Base-by-base conservation (phyloP, 73 alveolate genomes). In the Urostyla sp. region DNA sequence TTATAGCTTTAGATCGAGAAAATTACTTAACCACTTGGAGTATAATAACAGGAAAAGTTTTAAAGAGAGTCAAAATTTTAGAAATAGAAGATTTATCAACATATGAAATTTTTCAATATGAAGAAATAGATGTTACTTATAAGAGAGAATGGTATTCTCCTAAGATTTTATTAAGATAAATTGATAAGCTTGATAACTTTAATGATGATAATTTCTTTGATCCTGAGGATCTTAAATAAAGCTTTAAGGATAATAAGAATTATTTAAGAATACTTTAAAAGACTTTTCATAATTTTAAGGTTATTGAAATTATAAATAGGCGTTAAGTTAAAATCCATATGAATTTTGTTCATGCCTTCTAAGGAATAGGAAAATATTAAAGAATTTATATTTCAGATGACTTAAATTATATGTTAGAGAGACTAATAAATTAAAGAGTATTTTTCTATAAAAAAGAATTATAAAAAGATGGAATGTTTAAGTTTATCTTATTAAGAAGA, bases 11-110 rank as follows among this genome's bases (percentile, higher is more conserved):
- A 20, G 83, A 69, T 49, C 44, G 49, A 31, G 34, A 48, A 26
- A 69, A 69, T 0, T 4, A 67, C 1, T 38, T 69, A 10, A 69
- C 83, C 3, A 69, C 83, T 48, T 69, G 83, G 83, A 69, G 83
- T 32, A 34, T 69, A 24, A 10, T 31, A 18, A 69, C 83, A 16
- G 83, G 83, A 20, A 69, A 69, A 24, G 48, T 69, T 31, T 31
- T 69, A 10, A 69, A 69, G 54, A 43, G 49, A 37, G 27, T 24
- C 6, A 46, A 13, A 16, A 16, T 69, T 8, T 37, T 15, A 8
- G 34, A 69, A 21, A 3, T 35, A 8, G 30, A 23, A 23, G 67
- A 45, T 2, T 46, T 46, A 1, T 4, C 37, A 6, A 69, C 48
- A 31, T 69, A 23, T 35, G 69, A 45, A 10, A 69, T 69, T 21